A percentile compares a stretch with the other conserved stretches of the same genome.
phyloP scores from a whole-genome alignment of 73 alveolate species.

The Diophrys sp. region DNA sequence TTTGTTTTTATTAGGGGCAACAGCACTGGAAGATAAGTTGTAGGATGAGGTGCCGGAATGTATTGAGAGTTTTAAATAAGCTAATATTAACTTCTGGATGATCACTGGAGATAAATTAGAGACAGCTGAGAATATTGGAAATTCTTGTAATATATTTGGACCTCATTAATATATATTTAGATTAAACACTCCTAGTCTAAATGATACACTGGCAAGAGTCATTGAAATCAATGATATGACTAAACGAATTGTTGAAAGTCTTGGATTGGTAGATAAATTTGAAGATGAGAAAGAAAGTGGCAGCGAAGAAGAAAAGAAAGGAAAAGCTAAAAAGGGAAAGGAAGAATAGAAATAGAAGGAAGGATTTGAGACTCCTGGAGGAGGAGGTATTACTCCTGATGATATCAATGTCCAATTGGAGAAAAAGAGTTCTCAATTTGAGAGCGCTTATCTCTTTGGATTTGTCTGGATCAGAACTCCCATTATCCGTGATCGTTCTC shows the following conservation, averaged over 20 bases:
- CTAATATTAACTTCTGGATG: slow-evolving; percentile 97
- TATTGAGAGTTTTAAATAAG: slow-evolving; percentile 82
- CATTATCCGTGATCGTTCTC: background rate
- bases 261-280: slow-evolving; percentile 34
- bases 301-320: background rate
- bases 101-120: slow-evolving; percentile 96
- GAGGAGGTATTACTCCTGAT: background rate
- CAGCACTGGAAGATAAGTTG: slow-evolving; percentile 97
- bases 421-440: background rate
- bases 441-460: background rate
- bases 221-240: slow-evolving; percentile 24
- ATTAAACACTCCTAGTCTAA: slow-evolving; percentile 32
- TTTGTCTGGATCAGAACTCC: background rate
- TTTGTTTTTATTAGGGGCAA: slow-evolving; percentile 79
- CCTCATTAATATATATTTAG: slow-evolving; percentile 73
- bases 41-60: slow-evolving; percentile 94
- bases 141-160: slow-evolving; percentile 79
- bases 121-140: slow-evolving; percentile 95
- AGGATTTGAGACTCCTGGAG: background rate
- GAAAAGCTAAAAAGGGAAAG: background rate
- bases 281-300: background rate
- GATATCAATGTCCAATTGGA: background rate
- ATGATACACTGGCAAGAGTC: slow-evolving; percentile 17
- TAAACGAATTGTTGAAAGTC: slow-evolving; percentile 27
- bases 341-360: background rate